Conservation (phyloP, 768 basidiomycete genomes). For the Dentipellis sp. region DNA sequence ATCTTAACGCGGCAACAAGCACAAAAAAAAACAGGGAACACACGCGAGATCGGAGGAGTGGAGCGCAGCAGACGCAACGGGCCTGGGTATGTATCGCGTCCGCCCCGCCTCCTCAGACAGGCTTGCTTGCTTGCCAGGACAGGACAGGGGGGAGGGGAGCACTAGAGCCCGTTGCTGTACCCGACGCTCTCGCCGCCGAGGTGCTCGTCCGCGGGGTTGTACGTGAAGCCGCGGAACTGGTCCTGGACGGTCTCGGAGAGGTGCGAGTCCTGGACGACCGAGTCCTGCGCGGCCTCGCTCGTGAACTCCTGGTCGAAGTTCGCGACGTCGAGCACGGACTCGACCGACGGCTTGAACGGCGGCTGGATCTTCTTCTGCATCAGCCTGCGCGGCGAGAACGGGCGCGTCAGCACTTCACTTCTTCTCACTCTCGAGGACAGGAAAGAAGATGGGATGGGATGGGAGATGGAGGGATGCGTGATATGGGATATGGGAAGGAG, state of each 20-base stretch:
- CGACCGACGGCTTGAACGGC: slow-evolving; percentile 95
- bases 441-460: neutral
- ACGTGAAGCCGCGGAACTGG: slow-evolving; percentile 88
- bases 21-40: too few species aligned
- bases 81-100: too few species aligned
- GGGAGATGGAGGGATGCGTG: too few species aligned
- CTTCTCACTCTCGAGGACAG: neutral
- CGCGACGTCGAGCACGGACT: slow-evolving; percentile 88
- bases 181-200: slow-evolving; percentile 70
- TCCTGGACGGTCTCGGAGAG: slow-evolving; percentile 95
- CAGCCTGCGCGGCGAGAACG: slow-evolving; percentile 32
- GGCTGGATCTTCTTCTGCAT: slow-evolving; percentile 94
- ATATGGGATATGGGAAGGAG: neutral
- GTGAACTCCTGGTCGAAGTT: slow-evolving; percentile 99
- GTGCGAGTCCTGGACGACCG: slow-evolving; percentile 88
- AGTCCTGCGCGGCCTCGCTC: slow-evolving; percentile 89
- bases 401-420: neutral
- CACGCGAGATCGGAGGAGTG: too few species aligned
- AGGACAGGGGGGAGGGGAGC: neutral
- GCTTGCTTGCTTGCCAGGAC: too few species aligned
- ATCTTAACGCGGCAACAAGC: too few species aligned
- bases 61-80: too few species aligned
- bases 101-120: too few species aligned
- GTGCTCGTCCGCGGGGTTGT: slow-evolving; percentile 78
- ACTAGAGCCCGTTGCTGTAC: slow-evolving; percentile 27